phyloP scores from a whole-genome alignment of 108 stramenopile genomes.

The Nannochloropsis gaditana region DNA sequence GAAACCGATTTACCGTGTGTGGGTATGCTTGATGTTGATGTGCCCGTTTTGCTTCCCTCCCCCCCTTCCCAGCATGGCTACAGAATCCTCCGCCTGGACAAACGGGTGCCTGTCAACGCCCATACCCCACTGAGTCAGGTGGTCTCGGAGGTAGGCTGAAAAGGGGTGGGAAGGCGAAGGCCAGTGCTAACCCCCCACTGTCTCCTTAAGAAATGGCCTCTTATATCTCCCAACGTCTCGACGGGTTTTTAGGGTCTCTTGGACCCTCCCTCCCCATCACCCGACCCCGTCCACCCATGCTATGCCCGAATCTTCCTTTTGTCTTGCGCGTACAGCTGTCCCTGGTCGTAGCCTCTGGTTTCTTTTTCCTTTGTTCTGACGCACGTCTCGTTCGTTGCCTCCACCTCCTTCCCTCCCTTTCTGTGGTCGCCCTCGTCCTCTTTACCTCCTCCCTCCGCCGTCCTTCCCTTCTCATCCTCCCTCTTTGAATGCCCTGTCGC shows the following conservation, averaged over 20 bases:
- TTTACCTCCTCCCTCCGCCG: background rate
- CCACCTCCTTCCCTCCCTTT: background rate
- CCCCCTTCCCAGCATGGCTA: background rate
- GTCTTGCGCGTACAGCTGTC: too few relatives aligned
- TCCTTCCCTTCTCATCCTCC: background rate
- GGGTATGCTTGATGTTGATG: too few relatives aligned
- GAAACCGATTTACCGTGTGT: too few relatives aligned
- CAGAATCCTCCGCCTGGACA: background rate
- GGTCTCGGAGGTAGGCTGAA: background rate
- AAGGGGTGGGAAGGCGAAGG: too few relatives aligned
- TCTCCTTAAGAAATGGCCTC: too few relatives aligned
- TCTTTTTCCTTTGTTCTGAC: background rate
- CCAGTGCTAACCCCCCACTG: too few relatives aligned
- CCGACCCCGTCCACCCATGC: too few relatives aligned
- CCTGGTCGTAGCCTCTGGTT: background rate
- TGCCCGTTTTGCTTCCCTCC: background rate
- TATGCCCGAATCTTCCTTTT: too few relatives aligned
- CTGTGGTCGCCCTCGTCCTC: background rate
- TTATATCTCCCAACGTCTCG: too few relatives aligned
- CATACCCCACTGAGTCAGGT: background rate
- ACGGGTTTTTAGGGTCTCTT: too few relatives aligned
- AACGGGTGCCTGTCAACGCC: background rate
- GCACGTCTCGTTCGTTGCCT: background rate
- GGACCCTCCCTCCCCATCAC: too few relatives aligned
- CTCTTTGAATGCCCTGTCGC: slow-evolving; percentile 26